Percentiles rank a stretch among this genome's conserved stretches.
These are phyloP conservation scores for Entomortierella parvispora DNA, from an alignment of 192 early-diverging fungal species.

Conservation along the genomic window DNA sequence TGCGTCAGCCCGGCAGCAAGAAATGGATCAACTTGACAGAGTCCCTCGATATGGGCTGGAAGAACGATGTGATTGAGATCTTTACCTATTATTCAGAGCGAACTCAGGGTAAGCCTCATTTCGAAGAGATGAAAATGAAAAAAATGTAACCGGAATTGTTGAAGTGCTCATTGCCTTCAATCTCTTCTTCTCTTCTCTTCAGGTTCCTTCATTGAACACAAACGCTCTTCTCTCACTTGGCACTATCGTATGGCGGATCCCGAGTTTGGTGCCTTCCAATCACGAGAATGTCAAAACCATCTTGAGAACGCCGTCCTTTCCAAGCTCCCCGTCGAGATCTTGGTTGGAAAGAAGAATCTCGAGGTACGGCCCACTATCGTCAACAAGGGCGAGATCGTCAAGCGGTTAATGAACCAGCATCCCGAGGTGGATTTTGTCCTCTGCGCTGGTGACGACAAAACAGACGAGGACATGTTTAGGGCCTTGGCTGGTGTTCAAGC, in stretches of 20 bases:
- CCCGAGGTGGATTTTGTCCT: slow-evolving; percentile 88
- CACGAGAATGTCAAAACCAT: slow-evolving; percentile 97
- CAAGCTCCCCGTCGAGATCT: slow-evolving; percentile 93
- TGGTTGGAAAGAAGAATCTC: slow-evolving; percentile 96
- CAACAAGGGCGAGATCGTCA: slow-evolving; percentile 98
- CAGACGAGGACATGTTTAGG: slow-evolving; percentile 98
- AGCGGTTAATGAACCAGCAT: slow-evolving; percentile 73
- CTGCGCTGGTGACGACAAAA: slow-evolving; percentile 97
- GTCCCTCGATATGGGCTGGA: slow-evolving; percentile 90
- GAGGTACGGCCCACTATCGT: slow-evolving; percentile 93
- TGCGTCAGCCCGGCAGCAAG: slow-evolving; percentile 79
- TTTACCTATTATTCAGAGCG: slow-evolving; percentile 96
- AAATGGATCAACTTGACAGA: slow-evolving; percentile 82
- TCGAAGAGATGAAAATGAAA: no score
- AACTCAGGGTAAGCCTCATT: slow-evolving; percentile 87
- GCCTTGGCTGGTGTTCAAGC: slow-evolving; percentile 55
- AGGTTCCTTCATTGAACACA: slow-evolving; percentile 90
- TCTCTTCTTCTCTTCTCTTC: background rate
- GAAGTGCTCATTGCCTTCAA: background rate
- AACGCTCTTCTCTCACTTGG: slow-evolving; percentile 94
- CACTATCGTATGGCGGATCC: slow-evolving; percentile 97
- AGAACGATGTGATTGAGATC: slow-evolving; percentile 91
- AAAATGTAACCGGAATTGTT: no score
- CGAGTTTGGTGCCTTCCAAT: slow-evolving; percentile 94
- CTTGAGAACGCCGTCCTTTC: slow-evolving; percentile 90